Evolutionary conservation across 164 flowering plant species (phyloP), one percentile per base, ranked within the genome.

Genomic region (Aristolochia contorta): DNA sequence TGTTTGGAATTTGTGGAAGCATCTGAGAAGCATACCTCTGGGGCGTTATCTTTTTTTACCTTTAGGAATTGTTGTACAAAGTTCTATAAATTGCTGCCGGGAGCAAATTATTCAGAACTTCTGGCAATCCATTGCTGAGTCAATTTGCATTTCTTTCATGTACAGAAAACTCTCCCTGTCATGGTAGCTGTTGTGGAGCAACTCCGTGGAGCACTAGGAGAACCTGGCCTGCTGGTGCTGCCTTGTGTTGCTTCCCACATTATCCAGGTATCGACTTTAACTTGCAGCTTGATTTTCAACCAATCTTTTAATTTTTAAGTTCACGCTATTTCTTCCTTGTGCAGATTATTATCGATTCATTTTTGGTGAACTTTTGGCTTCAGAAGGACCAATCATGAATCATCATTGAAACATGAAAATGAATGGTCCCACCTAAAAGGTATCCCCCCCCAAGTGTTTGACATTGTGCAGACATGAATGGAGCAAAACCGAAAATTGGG

Each of bases 231-330:
- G 75, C 73, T 89, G 58, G 86, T 89, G 77, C 91, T 92, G 72
- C 98, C 98, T 49, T 89, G 96, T 70, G 88, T 92, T 43, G 98
- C 95, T 30, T 93, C 96, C 12, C 98, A 92, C 77, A 57, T 92
- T 61, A 80, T 70, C 75, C 98, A 89, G 98, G 98, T 89, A 48
- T 48, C 18, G 57, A 27, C 18, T 27, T 16, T 43, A 21, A 14
- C n/a, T 14, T 21, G 48, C 15, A 41, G 5, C 15, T 23, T 24
- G 12, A 22, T 16, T n/a, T 24, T 25, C 1, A 33, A n/a, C 19
- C 18, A 15, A 10, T 7, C 16, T 53, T 4, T 53, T 6, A 53
- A 15, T 43, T 53, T 7, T 37, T 16, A 27, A 37, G 58, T 37
- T 54, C 23, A 63, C 24, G 22, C 30, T 13, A 32, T 27, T 13